Base-by-base conservation (phyloP, 1,139 yeast genomes). In the Candida pseudoviswanathii region DNA sequence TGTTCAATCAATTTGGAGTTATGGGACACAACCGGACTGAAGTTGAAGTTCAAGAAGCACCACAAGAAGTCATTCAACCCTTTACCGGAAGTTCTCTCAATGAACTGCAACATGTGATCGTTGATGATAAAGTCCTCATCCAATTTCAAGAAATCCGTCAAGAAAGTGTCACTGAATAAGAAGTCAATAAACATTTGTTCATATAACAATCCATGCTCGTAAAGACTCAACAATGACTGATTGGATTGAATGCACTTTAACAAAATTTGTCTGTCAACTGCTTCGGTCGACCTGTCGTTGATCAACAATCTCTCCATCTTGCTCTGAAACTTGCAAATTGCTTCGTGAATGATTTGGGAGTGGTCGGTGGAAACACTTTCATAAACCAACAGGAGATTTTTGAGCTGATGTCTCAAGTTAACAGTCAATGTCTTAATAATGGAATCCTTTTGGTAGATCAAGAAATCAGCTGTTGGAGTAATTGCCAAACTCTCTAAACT, bases 61-160 rank as follows among this genome's bases (percentile, higher is more conserved):
- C 48, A 47, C 11, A 50, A 34, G 41, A 45, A 48, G 16, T 50
- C 49, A 43, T 50, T 48, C 29, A 50, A 41, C 5, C 51, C 53
- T 32, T 45, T 44, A n/a, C 47, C 51, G n/a, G 42, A 33, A 5
- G 53, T 43, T 25, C 41, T 48, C 21, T 30, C 38, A 30, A 47
- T 45, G 21, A 50, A 47, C 9, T 45, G 41, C 21, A 50, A 41
- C 45, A 43, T 48, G 32, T 50, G 51, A 34, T 50, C 49, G 43
- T 50, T 50, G 11, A 50, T 38, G 10, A 50, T 47, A 31, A 50
- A 50, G 21, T 48, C 38, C 25, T 50, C 51, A 41, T 48, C 49
- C 26, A 50, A 45, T 43, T 50, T 47, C 5, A 50, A 30, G 31
- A 50, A 50, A 36, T 50, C 53, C 4, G 38, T 32, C 21, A 45